Evolutionary conservation across 306 rosid species (phyloP), one percentile per base, ranked within the genome.

Genomic region (Citrullus colocynthis): DNA sequence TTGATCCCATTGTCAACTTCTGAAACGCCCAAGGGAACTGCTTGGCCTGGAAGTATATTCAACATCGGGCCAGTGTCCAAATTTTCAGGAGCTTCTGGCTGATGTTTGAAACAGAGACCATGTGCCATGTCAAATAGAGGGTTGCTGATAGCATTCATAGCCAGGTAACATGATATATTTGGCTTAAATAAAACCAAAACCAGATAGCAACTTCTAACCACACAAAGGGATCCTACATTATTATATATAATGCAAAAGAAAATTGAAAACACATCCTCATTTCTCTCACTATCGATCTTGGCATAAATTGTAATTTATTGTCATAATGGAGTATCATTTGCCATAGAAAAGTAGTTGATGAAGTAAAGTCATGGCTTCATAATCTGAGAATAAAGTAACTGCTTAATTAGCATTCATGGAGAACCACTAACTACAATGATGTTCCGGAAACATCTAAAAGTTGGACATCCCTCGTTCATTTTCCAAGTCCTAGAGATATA

Each of bases 21-120:
- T 55, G 97, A 88, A 64, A 87, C 93, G 56, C 99, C 99, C 79
- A 95, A 79, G 1, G 99, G 97, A 90, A 73, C 85, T 78, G 95
- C 88, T 79, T 90, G 93, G 76, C 99, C 99, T 57, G 99, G 96
- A 18, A 83, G 82, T 82, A 65, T 56, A 71, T 81, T 84, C 89
- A 84, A 83, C 49, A 85, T 74, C 54, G 83, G 77, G 76, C 81
- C 82, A 69, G 82, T 80, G 71, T 87, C 89, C 42, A 81, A 49
- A 79, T 41, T 80, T 82, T 81, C 84, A 30, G 86, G 77, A 62
- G 82, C 77, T 82, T 92, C 93, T 79, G 86, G 92, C 99, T 95
- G 75, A 58, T 82, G 85, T 61, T 57, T 82, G 84, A 87, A 63
- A 83, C 37, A 65, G 72, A 37, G 24, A 79, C 58, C 76, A 61